Base-by-base conservation (phyloP, 2,329 filamentous ascomycete genomes). In the Lachnellula suecica region DNA sequence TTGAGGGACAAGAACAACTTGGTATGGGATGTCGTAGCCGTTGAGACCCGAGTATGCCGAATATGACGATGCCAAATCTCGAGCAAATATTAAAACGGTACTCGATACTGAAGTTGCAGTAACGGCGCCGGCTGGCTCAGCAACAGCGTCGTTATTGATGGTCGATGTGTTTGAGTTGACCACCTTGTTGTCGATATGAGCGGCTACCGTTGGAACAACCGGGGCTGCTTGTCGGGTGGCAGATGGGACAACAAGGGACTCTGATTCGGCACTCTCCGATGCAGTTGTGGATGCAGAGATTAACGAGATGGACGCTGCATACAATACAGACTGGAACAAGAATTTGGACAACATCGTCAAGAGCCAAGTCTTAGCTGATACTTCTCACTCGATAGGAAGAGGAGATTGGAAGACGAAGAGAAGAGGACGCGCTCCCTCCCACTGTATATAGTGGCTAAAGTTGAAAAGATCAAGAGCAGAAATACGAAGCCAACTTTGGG, bases 11-110 rank as follows among this genome's bases (percentile, higher is more conserved):
- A 77, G 58, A 10, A 83, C 61, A 5, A 75, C 71, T 58, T 83
- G 71, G 59, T 75, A 84, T 1, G 81, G 79, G 56, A 85, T 84
- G 27, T 80, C 82, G 60, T 85, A 85, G 52, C 73, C 81, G 61
- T 81, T 77, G 8, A 85, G 73, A 22, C 81, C 82, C 11, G 75
- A 75, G 31, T 73, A 75, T 11, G 76, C 77, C 24, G 75, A 74
- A 17, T 68, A 68, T 8, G 77, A 77, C 2, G 78, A 72, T 22
- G 70, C 68, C 34, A 72, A 59, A 62, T 84, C 79, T 57, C 74
- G 72, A 37, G 79, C 80, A 57, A 85, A 72, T 44, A 85, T 71
- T 41, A 85, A 70, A 51, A 84, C 74, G 25, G 79, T 83, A 67
- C 54, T 75, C 11, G 41, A 27, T 9, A 58, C 49, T 31, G 45